phyloP scores from a whole-genome alignment of 1,284 basidiomycete genomes.

The Wallemia mellicola region DNA sequence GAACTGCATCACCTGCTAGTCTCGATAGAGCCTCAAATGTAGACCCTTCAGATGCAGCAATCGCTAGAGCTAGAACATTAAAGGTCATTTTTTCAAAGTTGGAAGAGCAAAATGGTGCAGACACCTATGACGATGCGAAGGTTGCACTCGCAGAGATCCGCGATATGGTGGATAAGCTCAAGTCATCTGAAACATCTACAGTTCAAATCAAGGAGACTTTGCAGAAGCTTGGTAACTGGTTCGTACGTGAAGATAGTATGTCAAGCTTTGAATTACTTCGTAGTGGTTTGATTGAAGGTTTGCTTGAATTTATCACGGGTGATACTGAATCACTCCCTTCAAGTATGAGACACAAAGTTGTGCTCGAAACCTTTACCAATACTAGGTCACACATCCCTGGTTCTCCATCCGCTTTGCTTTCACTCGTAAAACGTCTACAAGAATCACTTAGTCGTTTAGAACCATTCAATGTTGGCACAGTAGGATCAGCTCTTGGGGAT shows the following conservation, averaged over 20 bases:
- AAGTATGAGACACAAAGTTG: constrained; percentile 29
- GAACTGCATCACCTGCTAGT: background rate
- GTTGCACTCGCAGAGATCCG: constrained; percentile 24
- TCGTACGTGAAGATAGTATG: constrained; percentile 36
- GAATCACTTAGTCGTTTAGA: constrained; percentile 78
- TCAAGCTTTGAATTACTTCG: constrained; percentile 89
- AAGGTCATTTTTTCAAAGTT: constrained; percentile 14
- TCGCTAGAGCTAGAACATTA: constrained; percentile 55
- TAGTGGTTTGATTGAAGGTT: constrained; percentile 64
- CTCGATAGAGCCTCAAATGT: background rate
- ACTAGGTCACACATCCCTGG: constrained; percentile 17
- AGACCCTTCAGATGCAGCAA: constrained; percentile 64
- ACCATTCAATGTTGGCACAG: constrained; percentile 70
- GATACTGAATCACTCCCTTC: constrained; percentile 2
- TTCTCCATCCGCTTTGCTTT: constrained; percentile 32
- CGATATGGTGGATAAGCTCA: constrained; percentile 29
- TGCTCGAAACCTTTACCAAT: constrained; percentile 39
- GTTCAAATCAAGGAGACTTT: constrained; percentile 33
- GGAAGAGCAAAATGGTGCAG: constrained; percentile 24
- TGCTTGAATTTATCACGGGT: constrained; percentile 46
- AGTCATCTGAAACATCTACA: constrained; percentile 24
- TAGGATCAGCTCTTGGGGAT: constrained; percentile 46
- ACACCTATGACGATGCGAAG: constrained; percentile 25
- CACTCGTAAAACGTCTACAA: constrained; percentile 78
- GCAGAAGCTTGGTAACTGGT: constrained; percentile 40